phyloP scores from a whole-genome alignment of 2,329 filamentous ascomycete species.

The Fusarium denticulatum region DNA sequence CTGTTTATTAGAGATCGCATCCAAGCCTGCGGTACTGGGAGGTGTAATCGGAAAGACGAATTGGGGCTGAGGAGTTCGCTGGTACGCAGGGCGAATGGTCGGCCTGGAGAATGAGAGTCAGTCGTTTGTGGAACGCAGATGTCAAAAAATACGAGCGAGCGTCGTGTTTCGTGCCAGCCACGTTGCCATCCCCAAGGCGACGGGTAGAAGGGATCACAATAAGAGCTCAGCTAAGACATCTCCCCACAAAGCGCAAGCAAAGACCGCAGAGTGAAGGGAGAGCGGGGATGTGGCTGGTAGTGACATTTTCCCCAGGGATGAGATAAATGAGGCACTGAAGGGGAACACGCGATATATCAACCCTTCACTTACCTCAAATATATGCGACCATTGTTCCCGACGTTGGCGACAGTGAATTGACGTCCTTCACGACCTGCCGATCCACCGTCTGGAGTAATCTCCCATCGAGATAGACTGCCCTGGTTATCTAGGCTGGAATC shows the following conservation, averaged over 20 bases:
- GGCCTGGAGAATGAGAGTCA: constrained; percentile 57
- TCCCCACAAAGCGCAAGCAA: constrained; percentile 27
- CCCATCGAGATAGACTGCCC: constrained; percentile 52
- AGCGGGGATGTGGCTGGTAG: constrained; percentile 25
- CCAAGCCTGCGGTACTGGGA: constrained; percentile 67
- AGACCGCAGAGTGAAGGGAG: constrained; percentile 24
- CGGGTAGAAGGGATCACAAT: constrained; percentile 17
- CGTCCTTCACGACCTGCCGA: constrained; percentile 72
- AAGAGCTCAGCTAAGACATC: constrained; percentile 17
- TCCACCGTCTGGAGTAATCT: constrained; percentile 68
- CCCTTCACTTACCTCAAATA: constrained; percentile 72
- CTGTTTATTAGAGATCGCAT: constrained; percentile 51
- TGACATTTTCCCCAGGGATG: constrained; percentile 24
- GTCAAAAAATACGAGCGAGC: constrained; percentile 24
- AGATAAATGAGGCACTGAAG: constrained; percentile 4
- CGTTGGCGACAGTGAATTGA: constrained; percentile 82
- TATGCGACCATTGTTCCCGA: constrained; percentile 84
- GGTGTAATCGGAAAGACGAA: constrained; percentile 71
- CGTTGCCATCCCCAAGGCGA: constrained; percentile 16
- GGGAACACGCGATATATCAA: constrained; percentile 6
- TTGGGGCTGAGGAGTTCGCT: constrained; percentile 69
- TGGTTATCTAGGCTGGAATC: constrained; percentile 56
- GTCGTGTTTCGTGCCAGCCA: constrained; percentile 23
- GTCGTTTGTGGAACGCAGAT: constrained; percentile 30
- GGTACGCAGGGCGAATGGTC: constrained; percentile 68